Evolutionary conservation across 306 rosid species (phyloP).

Genomic region (Cucurbita pepo): DNA sequence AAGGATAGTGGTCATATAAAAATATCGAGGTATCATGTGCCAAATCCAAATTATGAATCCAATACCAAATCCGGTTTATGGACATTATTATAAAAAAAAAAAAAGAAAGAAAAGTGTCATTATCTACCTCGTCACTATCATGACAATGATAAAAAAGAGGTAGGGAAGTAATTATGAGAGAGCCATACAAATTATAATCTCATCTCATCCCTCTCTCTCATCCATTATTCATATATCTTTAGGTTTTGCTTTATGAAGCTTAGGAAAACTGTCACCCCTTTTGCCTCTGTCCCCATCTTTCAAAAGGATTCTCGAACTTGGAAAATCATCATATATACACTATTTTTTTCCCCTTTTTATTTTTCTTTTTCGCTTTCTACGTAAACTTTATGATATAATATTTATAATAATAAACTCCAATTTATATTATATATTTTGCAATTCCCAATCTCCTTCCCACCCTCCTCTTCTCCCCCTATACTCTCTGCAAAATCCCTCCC

Average conservation of each 20-base stretch:
- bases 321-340: no score
- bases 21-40: no score
- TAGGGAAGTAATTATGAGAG: neutral
- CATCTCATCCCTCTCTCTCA: neutral
- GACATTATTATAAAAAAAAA: no score
- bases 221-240: conserved; percentile 23
- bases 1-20: no score
- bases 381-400: neutral
- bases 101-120: neutral
- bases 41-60: no score
- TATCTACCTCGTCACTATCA: neutral
- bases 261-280: neutral
- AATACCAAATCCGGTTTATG: no score
- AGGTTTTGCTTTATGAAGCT: conserved; percentile 10
- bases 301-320: neutral
- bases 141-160: neutral
- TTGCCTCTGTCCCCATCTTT: neutral
- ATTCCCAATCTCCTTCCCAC: neutral
- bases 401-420: neutral
- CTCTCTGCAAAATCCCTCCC: conserved; percentile 15
- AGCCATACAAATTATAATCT: neutral
- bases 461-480: conserved; percentile 13
- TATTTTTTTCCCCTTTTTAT: no score
- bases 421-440: neutral
- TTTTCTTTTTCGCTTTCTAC: neutral